Evolutionary conservation across 495 filamentous ascomycete genomes (phyloP).

Genomic region (Aspergillus funiculosus): DNA sequence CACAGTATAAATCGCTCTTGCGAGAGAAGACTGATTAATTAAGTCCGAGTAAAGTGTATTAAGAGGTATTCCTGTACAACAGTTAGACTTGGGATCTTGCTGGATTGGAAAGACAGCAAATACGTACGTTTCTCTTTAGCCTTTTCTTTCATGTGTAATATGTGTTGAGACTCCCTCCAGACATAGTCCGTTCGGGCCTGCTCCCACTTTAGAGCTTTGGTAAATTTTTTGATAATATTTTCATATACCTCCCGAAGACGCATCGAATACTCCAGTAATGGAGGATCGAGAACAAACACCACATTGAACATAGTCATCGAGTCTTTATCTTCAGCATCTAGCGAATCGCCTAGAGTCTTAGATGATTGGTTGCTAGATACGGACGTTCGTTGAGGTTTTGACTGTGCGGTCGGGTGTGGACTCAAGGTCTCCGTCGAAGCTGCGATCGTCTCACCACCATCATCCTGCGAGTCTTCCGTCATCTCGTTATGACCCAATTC

Average conservation of each 20-base stretch:
- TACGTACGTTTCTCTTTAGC: slow-evolving; percentile 66
- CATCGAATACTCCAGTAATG: slow-evolving; percentile 66
- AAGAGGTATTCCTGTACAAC: slow-evolving; percentile 31
- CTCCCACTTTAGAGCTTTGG: slow-evolving; percentile 83
- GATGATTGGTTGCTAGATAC: slow-evolving; percentile 35
- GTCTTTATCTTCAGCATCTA: slow-evolving; percentile 51
- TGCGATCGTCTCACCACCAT: slow-evolving; percentile 17
- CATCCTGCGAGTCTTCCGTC: slow-evolving; percentile 33
- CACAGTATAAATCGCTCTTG: slow-evolving; percentile 73
- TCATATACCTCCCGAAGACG: slow-evolving; percentile 76
- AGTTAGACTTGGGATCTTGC: slow-evolving; percentile 1
- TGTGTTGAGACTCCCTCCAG: slow-evolving; percentile 75
- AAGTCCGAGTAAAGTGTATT: slow-evolving; percentile 51
- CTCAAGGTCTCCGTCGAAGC: slow-evolving; percentile 35
- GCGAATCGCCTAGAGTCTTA: slow-evolving; percentile 27
- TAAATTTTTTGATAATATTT: slow-evolving; percentile 82
- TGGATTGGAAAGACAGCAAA: neutral
- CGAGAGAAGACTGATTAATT: slow-evolving; percentile 70
- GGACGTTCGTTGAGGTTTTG: slow-evolving; percentile 34
- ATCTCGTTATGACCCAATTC: slow-evolving; percentile 40
- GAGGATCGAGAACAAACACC: slow-evolving; percentile 82
- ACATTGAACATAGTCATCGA: slow-evolving; percentile 96
- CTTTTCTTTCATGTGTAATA: slow-evolving; percentile 70
- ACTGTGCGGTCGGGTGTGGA: slow-evolving; percentile 23
- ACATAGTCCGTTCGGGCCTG: slow-evolving; percentile 85